Evolutionary conservation across 345 rosid species (phyloP).

Genomic region (Populus nigra): DNA sequence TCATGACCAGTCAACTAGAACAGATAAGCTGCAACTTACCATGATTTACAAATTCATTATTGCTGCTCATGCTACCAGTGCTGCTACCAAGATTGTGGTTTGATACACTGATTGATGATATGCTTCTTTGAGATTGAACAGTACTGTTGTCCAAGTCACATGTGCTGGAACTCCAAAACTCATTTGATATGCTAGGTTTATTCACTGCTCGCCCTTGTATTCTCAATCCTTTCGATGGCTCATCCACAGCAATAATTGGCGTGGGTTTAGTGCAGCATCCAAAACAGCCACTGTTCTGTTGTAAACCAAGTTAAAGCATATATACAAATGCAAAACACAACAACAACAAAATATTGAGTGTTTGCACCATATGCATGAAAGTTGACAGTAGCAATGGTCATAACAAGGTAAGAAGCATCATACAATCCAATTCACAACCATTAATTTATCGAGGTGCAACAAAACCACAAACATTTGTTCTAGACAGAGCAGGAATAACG

Average conservation of each 20-base stretch:
- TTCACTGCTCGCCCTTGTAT: slow-evolving; percentile 35
- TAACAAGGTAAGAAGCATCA: not conserved
- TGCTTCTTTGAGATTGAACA: slow-evolving; percentile 32
- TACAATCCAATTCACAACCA: not conserved
- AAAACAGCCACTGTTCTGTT: slow-evolving; percentile 40
- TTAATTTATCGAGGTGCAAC: not conserved
- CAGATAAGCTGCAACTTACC: slow-evolving; percentile 12
- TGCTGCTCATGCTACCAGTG: slow-evolving; percentile 6
- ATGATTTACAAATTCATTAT: slow-evolving; percentile 28
- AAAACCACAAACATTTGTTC: not conserved
- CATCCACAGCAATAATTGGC: slow-evolving; percentile 35
- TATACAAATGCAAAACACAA: not conserved
- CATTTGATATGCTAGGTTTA: slow-evolving; percentile 27
- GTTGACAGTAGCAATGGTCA: not conserved
- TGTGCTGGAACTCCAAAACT: slow-evolving; percentile 32
- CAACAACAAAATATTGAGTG: not conserved
- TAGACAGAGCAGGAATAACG: not conserved
- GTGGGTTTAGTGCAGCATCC: slow-evolving; percentile 32
- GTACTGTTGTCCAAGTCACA: slow-evolving; percentile 33
- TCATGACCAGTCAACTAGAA: not conserved
- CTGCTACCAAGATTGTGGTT: slow-evolving; percentile 12
- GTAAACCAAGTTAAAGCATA: slow-evolving; percentile 24
- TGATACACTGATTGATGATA: slow-evolving; percentile 24
- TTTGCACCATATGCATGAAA: not conserved
- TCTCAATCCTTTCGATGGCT: slow-evolving; percentile 33